Conservation (phyloP, 2,329 filamentous ascomycete genomes). For the Chaetomiaceae sp. region DNA sequence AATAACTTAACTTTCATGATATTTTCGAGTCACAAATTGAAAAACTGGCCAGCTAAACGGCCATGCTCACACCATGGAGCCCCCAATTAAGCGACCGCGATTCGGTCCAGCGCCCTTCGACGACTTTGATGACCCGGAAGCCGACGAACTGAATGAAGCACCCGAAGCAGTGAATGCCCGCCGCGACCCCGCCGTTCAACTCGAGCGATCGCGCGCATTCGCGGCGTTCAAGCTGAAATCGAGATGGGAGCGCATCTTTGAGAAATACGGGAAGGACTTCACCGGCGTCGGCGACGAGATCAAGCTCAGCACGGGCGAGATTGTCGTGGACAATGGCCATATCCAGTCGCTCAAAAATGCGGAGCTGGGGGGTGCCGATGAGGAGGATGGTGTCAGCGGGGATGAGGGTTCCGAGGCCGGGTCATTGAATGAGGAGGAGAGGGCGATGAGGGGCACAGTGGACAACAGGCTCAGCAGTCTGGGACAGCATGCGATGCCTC, state of each 20-base stretch:
- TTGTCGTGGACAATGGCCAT: slow-evolving; percentile 91
- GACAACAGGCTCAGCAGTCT: background rate
- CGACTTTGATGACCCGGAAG: slow-evolving; percentile 41
- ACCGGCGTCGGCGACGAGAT: slow-evolving; percentile 83
- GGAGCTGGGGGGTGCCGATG: slow-evolving; percentile 17
- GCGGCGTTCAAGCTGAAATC: slow-evolving; percentile 72
- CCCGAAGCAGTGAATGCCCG: slow-evolving; percentile 44
- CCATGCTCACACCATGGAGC: slow-evolving; percentile 46
- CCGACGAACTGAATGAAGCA: slow-evolving; percentile 40
- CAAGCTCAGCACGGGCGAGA: slow-evolving; percentile 72
- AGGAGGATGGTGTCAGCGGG: slow-evolving; percentile 5
- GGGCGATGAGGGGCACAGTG: slow-evolving; percentile 22
- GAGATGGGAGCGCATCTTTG: slow-evolving; percentile 83
- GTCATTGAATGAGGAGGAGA: slow-evolving; percentile 30
- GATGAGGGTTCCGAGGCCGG: slow-evolving; percentile 19
- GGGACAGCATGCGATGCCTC: background rate
- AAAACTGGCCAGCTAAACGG: too few species aligned
- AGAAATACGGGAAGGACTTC: slow-evolving; percentile 83
- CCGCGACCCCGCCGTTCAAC: slow-evolving; percentile 51
- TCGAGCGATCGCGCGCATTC: slow-evolving; percentile 58
- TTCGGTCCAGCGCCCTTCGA: slow-evolving; percentile 42
- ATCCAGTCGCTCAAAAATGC: slow-evolving; percentile 47
- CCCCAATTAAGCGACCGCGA: slow-evolving; percentile 56
- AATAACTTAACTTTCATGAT: too few species aligned
- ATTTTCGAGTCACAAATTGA: too few species aligned